These are phyloP conservation scores for Boletus sp. DNA, from an alignment of 768 basidiomycete species.

Conservation along the genomic window DNA sequence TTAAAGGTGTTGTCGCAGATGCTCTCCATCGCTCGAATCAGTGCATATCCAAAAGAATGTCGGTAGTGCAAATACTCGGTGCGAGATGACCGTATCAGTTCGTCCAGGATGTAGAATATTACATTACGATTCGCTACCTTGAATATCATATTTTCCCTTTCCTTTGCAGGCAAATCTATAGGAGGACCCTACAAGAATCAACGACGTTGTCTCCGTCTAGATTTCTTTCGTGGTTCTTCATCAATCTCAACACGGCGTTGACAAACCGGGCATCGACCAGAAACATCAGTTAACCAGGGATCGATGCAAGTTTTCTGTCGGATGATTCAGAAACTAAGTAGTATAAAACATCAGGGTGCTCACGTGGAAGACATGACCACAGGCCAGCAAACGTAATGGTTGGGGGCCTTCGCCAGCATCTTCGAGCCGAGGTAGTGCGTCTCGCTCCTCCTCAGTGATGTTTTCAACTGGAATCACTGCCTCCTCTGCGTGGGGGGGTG, in stretches of 20 bases:
- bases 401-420: slow-evolving; percentile 77
- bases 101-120: slow-evolving; percentile 31
- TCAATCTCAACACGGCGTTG: slow-evolving; percentile 66
- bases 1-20: neutral
- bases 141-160: slow-evolving; percentile 24
- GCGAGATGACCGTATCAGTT: slow-evolving; percentile 21
- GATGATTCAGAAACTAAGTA: slow-evolving; percentile 1
- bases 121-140: slow-evolving; percentile 29
- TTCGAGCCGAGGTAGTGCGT: slow-evolving; percentile 48
- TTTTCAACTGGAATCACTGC: slow-evolving; percentile 33
- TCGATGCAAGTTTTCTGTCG: slow-evolving; percentile 81
- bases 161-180: slow-evolving; percentile 4
- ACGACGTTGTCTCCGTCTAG: slow-evolving; percentile 22
- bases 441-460: slow-evolving; percentile 39
- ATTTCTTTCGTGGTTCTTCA: slow-evolving; percentile 35
- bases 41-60: slow-evolving; percentile 22
- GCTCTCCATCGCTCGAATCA: neutral
- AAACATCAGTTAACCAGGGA: slow-evolving; percentile 82
- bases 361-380: slow-evolving; percentile 91
- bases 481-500: slow-evolving; percentile 18
- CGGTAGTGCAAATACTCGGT: slow-evolving; percentile 24
- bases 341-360: slow-evolving; percentile 27
- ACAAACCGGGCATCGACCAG: slow-evolving; percentile 85
- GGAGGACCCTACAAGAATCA: slow-evolving; percentile 10
- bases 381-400: slow-evolving; percentile 69